A percentile compares a stretch with the other conserved stretches of the same genome.
Evolutionary conservation across 257 asterid species (phyloP).

Genomic region (Solanum etuberosum): DNA sequence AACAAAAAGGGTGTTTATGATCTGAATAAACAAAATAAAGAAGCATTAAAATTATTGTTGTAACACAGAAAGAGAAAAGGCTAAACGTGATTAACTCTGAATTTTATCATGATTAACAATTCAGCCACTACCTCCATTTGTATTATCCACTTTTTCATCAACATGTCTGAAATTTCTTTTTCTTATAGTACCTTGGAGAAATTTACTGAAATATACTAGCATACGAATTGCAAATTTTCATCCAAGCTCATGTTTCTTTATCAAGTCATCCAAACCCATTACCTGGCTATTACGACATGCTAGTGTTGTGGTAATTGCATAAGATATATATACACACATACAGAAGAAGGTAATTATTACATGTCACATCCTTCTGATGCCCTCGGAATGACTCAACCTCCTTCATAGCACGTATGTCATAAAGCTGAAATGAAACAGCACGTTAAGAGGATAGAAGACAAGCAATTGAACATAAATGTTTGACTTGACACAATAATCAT

Average conservation of each 20-base stretch:
- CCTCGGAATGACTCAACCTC: constrained; percentile 98
- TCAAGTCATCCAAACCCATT: background rate
- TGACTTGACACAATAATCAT: background rate
- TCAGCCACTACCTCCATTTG: background rate
- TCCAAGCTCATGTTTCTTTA: background rate
- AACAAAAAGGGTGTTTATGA: background rate
- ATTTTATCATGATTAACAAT: background rate
- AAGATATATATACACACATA: background rate
- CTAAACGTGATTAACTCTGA: background rate
- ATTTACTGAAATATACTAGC: background rate
- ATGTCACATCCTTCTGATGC: constrained; percentile 88
- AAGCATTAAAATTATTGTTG: background rate
- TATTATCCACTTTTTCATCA: background rate
- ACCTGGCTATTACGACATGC: background rate
- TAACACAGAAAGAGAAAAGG: background rate
- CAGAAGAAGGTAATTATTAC: constrained; percentile 23
- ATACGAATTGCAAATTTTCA: background rate
- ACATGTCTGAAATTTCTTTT: background rate
- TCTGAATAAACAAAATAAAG: background rate
- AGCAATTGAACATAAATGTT: background rate
- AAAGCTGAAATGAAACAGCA: constrained; percentile 47
- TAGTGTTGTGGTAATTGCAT: background rate
- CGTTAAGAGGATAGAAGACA: constrained; percentile 1
- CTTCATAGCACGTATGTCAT: constrained; percentile 97
- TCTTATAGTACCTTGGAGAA: background rate